Conservation (phyloP, 2,329 filamentous ascomycete genomes). For the Trichoderma arundinaceum region DNA sequence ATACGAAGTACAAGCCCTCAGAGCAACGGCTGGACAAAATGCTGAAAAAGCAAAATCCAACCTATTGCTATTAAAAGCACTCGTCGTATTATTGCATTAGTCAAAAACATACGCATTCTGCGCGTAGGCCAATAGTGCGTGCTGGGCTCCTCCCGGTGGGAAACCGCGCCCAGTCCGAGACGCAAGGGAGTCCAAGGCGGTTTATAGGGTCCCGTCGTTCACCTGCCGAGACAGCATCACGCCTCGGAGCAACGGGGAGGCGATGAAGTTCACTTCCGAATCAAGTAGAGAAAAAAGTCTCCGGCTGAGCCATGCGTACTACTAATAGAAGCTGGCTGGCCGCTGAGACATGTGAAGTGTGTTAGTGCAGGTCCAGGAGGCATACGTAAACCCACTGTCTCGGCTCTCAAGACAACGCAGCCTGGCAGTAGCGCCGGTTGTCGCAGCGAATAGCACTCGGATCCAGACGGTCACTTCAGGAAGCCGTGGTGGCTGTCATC, state of each 20-base stretch:
- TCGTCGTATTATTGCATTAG: neutral
- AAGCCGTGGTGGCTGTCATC: neutral
- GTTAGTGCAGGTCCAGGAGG: neutral
- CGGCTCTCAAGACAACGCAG: constrained; percentile 8
- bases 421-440: neutral
- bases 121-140: no score
- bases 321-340: neutral
- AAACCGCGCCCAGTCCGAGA: no score
- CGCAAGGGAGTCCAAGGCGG: no score
- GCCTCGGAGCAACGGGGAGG: neutral
- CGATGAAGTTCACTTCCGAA: constrained; percentile 4
- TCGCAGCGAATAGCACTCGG: neutral
- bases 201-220: neutral
- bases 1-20: neutral
- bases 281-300: neutral
- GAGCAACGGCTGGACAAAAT: neutral
- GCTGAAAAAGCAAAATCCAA: neutral
- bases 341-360: neutral
- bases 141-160: no score
- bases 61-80: neutral
- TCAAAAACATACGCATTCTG: no score
- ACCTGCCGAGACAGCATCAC: constrained; percentile 1
- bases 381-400: neutral
- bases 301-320: neutral
- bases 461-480: neutral